These are phyloP conservation scores for Nicotiana tomentosiformis DNA, from an alignment of 257 asterid species.

Conservation along the genomic window DNA sequence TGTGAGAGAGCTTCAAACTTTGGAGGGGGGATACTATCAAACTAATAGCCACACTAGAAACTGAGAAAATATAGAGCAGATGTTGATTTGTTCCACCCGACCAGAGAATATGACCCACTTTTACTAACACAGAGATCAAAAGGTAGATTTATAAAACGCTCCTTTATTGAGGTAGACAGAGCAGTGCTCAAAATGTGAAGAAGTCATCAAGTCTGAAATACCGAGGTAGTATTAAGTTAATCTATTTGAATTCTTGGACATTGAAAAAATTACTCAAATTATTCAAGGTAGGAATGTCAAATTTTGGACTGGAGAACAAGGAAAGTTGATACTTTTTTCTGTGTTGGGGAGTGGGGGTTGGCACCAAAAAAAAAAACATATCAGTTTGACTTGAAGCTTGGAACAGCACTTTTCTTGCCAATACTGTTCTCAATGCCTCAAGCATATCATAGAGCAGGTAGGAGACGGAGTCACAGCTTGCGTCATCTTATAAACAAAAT, in stretches of 20 bases:
- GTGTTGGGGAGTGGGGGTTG: neutral
- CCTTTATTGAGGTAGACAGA: neutral
- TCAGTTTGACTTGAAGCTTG: neutral
- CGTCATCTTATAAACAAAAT: neutral
- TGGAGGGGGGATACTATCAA: neutral
- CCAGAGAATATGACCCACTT: neutral
- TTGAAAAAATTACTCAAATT: neutral
- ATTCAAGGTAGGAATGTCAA: neutral
- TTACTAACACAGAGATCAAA: neutral
- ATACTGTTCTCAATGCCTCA: neutral
- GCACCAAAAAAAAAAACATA: neutral
- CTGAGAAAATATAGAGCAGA: neutral
- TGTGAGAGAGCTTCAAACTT: neutral
- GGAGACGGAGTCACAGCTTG: neutral
- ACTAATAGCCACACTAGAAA: neutral
- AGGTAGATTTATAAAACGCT: neutral
- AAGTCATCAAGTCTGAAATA: neutral
- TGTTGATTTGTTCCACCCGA: neutral
- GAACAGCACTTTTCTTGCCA: neutral
- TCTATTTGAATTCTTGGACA: neutral
- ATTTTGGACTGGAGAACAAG: neutral
- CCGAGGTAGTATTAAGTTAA: neutral
- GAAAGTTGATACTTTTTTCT: neutral
- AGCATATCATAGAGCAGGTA: neutral
- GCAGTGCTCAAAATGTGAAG: neutral